Evolutionary conservation across 371 early-diverging fungal genomes (phyloP).

Genomic region (Mortierella sp.): DNA sequence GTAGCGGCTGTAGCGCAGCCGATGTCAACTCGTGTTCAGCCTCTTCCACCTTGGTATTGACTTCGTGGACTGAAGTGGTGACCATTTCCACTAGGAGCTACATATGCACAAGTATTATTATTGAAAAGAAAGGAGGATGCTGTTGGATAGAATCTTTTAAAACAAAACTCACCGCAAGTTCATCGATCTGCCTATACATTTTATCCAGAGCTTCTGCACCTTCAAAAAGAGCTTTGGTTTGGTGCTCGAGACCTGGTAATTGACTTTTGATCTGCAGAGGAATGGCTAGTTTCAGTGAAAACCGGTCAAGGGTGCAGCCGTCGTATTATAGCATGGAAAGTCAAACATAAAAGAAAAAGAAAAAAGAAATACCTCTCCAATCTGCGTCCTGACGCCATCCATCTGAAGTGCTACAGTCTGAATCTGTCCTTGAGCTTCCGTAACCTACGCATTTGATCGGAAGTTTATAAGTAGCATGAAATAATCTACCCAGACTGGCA

Average conservation of each 20-base stretch:
- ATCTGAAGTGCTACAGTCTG: conserved; percentile 54
- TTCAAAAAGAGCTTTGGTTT: conserved; percentile 29
- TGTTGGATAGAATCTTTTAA: neutral
- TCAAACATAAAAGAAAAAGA: too few relatives aligned
- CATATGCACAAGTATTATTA: neutral
- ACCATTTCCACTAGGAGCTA: conserved; percentile 44
- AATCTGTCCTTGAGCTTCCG: conserved; percentile 37
- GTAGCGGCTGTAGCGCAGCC: conserved; percentile 38
- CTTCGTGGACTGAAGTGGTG: conserved; percentile 25
- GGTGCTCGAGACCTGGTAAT: conserved; percentile 27
- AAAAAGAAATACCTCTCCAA: conserved; percentile 27
- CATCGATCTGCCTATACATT: conserved; percentile 47
- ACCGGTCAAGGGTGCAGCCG: too few relatives aligned
- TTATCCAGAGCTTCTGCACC: conserved; percentile 33
- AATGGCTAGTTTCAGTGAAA: neutral
- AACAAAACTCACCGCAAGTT: conserved; percentile 28
- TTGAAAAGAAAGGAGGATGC: neutral
- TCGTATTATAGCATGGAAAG: too few relatives aligned
- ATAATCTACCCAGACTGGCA: neutral
- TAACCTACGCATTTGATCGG: conserved; percentile 14
- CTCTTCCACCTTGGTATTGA: conserved; percentile 26
- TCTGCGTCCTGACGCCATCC: conserved; percentile 42
- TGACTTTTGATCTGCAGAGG: conserved; percentile 29
- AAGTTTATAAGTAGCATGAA: neutral
- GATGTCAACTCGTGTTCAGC: conserved; percentile 44